phyloP scores from a whole-genome alignment of 75 land plant genomes.

The Pseudotsuga menziesii region DNA sequence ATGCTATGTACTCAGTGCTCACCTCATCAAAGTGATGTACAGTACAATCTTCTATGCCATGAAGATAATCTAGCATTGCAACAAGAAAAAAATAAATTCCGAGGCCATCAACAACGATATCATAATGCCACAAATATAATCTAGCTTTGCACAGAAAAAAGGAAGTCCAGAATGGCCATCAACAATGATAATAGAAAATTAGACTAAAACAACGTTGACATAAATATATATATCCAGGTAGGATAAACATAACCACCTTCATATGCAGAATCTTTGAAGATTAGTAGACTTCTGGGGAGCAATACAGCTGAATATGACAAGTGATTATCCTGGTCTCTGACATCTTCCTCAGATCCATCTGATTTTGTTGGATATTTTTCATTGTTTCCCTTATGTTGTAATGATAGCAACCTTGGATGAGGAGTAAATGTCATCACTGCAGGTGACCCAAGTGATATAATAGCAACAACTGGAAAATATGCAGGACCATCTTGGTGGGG shows the following conservation, averaged over 20 bases:
- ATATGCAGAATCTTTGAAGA: slow-evolving; percentile 89
- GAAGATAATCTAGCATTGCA: slow-evolving; percentile 70
- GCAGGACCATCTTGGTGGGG: slow-evolving; percentile 99
- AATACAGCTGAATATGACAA: slow-evolving; percentile 47
- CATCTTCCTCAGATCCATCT: slow-evolving; percentile 1
- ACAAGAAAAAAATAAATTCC: background rate
- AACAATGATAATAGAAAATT: no score
- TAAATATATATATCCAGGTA: slow-evolving; percentile 2
- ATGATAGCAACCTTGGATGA: slow-evolving; percentile 40
- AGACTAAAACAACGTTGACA: background rate
- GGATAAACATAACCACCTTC: slow-evolving; percentile 38
- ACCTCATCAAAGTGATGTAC: slow-evolving; percentile 61
- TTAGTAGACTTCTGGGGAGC: slow-evolving; percentile 85
- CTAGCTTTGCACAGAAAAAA: slow-evolving; percentile 22
- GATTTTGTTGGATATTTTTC: background rate
- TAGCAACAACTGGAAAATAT: slow-evolving; percentile 90
- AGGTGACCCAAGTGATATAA: slow-evolving; percentile 90
- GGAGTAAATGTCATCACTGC: slow-evolving; percentile 84
- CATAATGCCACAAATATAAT: slow-evolving; percentile 81
- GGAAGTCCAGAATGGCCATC: no score
- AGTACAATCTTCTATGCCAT: slow-evolving; percentile 71
- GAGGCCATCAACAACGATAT: background rate
- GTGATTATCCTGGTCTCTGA: background rate
- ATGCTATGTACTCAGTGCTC: slow-evolving; percentile 4
- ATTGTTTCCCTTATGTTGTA: background rate